Conservation (phyloP, 192 early-diverging fungal species). For the Coemansia aciculifera region DNA sequence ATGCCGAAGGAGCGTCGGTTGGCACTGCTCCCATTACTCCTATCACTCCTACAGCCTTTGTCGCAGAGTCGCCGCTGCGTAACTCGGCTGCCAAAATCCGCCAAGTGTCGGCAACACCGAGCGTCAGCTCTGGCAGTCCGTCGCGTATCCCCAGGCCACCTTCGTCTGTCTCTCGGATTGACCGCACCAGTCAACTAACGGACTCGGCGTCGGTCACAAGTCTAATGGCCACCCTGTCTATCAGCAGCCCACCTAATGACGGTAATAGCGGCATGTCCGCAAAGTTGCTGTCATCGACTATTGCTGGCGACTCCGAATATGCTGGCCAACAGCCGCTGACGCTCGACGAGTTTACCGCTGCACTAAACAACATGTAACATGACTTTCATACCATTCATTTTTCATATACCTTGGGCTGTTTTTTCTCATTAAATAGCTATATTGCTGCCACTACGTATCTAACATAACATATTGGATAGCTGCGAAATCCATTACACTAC, state of each 20-base stretch:
- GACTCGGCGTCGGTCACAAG: constrained; percentile 11
- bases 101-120: neutral
- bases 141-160: constrained; percentile 32
- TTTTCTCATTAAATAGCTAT: neutral
- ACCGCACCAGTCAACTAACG: neutral
- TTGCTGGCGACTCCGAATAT: neutral
- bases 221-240: constrained; percentile 4
- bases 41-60: neutral
- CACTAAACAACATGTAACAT: constrained; percentile 21
- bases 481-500: neutral
- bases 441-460: neutral
- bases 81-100: neutral
- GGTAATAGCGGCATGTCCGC: neutral
- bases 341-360: constrained; percentile 24
- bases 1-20: neutral
- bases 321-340: constrained; percentile 3
- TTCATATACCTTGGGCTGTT: no score
- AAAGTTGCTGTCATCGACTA: neutral
- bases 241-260: neutral
- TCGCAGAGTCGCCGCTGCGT: constrained; percentile 3
- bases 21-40: neutral
- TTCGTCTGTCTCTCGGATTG: constrained; percentile 2
- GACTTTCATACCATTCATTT: neutral
- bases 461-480: no score
- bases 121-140: neutral